Evolutionary conservation across 257 asterid genomes (phyloP).

Genomic region (Anisodus acutangulus): DNA sequence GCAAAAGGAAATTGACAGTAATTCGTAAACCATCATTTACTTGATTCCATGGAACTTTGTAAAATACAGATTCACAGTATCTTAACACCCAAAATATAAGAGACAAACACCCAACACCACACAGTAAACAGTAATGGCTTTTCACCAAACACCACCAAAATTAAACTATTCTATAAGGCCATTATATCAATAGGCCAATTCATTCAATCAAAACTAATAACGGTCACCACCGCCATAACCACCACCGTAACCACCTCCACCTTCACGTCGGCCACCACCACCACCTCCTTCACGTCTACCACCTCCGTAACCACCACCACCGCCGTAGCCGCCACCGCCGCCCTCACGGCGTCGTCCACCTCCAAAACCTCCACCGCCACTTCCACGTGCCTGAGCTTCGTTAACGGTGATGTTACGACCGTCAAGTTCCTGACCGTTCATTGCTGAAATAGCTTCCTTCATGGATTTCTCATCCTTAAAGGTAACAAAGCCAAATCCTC

Average conservation of each 20-base stretch:
- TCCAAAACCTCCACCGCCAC: slow-evolving; percentile 51
- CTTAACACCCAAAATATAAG: not conserved
- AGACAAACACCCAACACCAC: no score
- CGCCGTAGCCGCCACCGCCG: slow-evolving; percentile 38
- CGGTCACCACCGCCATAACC: slow-evolving; percentile 41
- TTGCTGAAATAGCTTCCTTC: slow-evolving; percentile 73
- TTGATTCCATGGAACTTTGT: not conserved
- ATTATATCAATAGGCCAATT: not conserved
- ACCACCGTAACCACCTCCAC: slow-evolving; percentile 35
- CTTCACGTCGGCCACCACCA: slow-evolving; percentile 42
- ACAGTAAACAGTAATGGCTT: not conserved
- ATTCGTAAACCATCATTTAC: not conserved
- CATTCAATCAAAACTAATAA: slow-evolving; percentile 24
- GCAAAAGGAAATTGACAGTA: no score
- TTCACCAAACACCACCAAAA: not conserved
- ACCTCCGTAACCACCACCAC: slow-evolving; percentile 46
- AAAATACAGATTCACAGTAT: slow-evolving; percentile 23
- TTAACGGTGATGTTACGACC: slow-evolving; percentile 90
- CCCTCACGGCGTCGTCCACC: slow-evolving; percentile 35
- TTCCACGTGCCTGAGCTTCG: slow-evolving; percentile 85
- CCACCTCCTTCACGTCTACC: slow-evolving; percentile 43
- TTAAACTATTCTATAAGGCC: not conserved
- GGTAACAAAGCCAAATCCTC: slow-evolving; percentile 94
- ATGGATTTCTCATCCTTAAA: slow-evolving; percentile 74
- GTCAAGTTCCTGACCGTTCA: slow-evolving; percentile 85